Evolutionary conservation across 306 rosid genomes (phyloP).

Genomic region (Cucumis sativus): Cucumber_9930_V3 NC_026661.2:14906501-14907000

Average conservation of each 20-base stretch:
- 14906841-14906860: neutral
- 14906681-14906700: no score
- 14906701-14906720: neutral
- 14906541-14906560: slow-evolving; percentile 55
- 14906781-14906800: neutral
- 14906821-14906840: neutral
- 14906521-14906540: slow-evolving; percentile 67
- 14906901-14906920: neutral
- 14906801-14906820: neutral
- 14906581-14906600: slow-evolving; percentile 38
- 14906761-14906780: neutral
- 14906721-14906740: neutral
- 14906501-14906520: slow-evolving; percentile 89
- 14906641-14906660: slow-evolving; percentile 82
- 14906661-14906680: slow-evolving; percentile 4
- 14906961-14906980: neutral
- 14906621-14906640: slow-evolving; percentile 69
- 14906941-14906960: neutral
- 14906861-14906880: neutral
- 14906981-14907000: neutral
- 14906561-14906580: slow-evolving; percentile 57
- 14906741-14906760: neutral
- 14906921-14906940: neutral
- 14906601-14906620: slow-evolving; percentile 94
- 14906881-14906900: neutral